Evolutionary conservation across 805 yeast genomes (phyloP), one percentile per base, ranked within the genome.

Genomic region (Zygotorulaspora danielsina): DNA sequence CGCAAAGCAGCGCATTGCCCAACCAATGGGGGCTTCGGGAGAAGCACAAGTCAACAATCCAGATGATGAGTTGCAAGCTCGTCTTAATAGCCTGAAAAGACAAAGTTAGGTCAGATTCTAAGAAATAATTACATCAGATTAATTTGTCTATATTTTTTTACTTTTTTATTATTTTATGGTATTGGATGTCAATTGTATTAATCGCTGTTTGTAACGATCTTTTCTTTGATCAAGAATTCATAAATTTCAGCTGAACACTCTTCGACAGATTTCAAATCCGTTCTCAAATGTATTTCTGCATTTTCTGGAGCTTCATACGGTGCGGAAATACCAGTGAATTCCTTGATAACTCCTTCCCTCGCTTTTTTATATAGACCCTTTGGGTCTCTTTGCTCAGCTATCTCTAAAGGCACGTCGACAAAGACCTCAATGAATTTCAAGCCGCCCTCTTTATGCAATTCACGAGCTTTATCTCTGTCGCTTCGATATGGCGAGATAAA

Each of bases 281-380:
- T 86, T 52, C 76, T 76, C 59, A 89, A 67, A 59, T 82, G 89
- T 44, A 89, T 71, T 67, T 89, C 97, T 19, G 97, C 86, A 24
- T 65, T 56, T 51, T 74, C 82, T 36, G 97, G 97, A 3, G 84
- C 93, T 70, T 89, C 97, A 63, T 89, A 89, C 26, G 97, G 97
- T 8, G 96, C 97, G 49, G 88, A 80, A 42, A 89, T 83, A 41
- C 97, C 97, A 11, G 97, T 89, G 69, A 89, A 89, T 59, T 89
- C 95, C 66, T 85, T 85, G 63, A 89, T 89, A 45, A 83, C 69
- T 24, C 97, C 97, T 57, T 88, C 93, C 64, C 97, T 79, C 12
- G 97, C 97, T 74, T 90, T 90, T 67, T 88, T 88, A 72, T 90
- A 90, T 51, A 90, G 71, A 9, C 97, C 97, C 71, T 90, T 90